Conservation (phyloP, 331 rosid genomes). For the Quercus lobata region DNA sequence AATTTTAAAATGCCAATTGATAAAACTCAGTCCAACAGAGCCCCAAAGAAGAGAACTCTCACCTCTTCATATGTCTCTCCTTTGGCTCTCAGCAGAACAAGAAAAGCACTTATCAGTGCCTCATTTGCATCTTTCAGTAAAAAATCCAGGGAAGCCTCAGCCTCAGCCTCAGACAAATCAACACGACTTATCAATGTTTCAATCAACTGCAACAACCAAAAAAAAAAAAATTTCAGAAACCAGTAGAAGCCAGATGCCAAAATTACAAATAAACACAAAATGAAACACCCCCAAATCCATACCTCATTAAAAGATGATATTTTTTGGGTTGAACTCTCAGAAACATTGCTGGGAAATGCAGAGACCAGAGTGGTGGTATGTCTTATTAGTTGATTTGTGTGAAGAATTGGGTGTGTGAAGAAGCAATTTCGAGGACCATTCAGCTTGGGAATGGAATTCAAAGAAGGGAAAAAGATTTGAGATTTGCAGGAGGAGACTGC, state of each 20-base stretch:
- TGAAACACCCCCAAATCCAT: neutral
- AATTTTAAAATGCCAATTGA: neutral
- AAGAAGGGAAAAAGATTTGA: neutral
- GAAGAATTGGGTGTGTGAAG: neutral
- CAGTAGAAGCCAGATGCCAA: neutral
- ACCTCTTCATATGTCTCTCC: constrained; percentile 94
- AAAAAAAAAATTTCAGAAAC: neutral
- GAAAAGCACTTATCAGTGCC: constrained; percentile 84
- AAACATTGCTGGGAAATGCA: constrained; percentile 4
- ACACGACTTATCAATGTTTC: constrained; percentile 66
- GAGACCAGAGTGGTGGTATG: neutral
- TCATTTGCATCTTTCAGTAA: constrained; percentile 60
- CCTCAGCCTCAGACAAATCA: constrained; percentile 63
- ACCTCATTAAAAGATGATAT: constrained; percentile 27
- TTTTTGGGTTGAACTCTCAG: constrained; percentile 3
- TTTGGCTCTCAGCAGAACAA: constrained; percentile 82
- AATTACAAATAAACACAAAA: neutral
- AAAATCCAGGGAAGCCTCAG: constrained; percentile 66
- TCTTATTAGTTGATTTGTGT: neutral
- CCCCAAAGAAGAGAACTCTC: constrained; percentile 5
- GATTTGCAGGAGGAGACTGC: neutral
- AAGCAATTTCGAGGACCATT: neutral
- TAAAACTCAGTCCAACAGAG: neutral
- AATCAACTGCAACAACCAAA: constrained; percentile 43
- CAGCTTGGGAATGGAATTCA: neutral